Base-by-base conservation (phyloP, 2,329 filamentous ascomycete genomes). In the Knufia petricola region DNA sequence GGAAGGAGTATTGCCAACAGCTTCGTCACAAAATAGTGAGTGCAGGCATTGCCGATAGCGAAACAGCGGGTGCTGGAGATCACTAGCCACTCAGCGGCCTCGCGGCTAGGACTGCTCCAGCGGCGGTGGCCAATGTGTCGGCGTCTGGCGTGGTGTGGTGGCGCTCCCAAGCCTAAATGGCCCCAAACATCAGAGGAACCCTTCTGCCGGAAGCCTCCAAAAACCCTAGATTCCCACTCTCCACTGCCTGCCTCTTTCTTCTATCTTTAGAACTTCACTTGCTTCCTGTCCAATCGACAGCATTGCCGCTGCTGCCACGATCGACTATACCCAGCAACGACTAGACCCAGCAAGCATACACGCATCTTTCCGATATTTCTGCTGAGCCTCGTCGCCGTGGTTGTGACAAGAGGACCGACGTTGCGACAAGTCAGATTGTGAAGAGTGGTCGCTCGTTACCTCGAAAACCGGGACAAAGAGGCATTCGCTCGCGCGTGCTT, bases 241-340 rank as follows among this genome's bases (percentile, higher is more conserved):
- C 41, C 50, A 47, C 41, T 46, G 40, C 39, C 37, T 46, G 34
- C 37, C 43, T 47, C 52, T 50, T 48, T 51, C 55, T 57, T 54
- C 56, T 59, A 59, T 55, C 59, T 59, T 60, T 59, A 56, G 52
- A 59, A 43, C 48, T 46, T 50, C 48, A 46, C 34, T 31, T 38
- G 19, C 39, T 21, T 43, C 45, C 39, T 40, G 39, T 38, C 24
- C 42, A 41, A 40, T 49, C 41, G 21, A 47, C 47, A 32, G 37
- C 24, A 37, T 42, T 17, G 23, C 38, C 37, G 46, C 34, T 37
- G 37, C 37, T 30, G 4, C 17, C 4, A 34, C 46, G 24, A 41
- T 34, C 31, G 28, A 26, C 37, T 13, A 21, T 40, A 17, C 7
- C 36, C 23, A 20, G 23, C n/a, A 30, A 28, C 20, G 4, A 19